Conservation (phyloP, 495 filamentous ascomycete species). For the Elasticomyces elasticus region DNA sequence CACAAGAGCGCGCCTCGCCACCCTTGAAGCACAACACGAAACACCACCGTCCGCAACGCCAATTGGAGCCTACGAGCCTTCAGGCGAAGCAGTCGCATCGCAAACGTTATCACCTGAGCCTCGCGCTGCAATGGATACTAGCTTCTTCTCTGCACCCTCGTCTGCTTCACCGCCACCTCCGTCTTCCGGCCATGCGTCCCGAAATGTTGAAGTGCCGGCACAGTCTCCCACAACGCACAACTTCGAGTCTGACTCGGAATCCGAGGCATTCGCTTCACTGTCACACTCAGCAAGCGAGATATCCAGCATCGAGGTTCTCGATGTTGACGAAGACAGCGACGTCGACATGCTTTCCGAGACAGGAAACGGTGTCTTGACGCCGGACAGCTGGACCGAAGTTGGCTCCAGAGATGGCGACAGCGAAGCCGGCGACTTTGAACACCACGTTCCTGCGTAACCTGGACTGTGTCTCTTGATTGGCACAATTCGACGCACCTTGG, state of each 20-base stretch:
- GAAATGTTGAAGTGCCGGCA: no score
- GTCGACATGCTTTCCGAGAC: constrained; percentile 19
- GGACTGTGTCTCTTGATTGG: not conserved
- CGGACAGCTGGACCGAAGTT: constrained; percentile 18
- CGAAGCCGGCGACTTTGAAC: constrained; percentile 7
- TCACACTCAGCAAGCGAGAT: not conserved
- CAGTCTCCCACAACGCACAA: constrained; percentile 1
- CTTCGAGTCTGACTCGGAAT: constrained; percentile 15
- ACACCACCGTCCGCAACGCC: not conserved
- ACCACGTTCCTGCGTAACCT: not conserved
- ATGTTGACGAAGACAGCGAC: constrained; percentile 16
- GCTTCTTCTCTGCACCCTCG: constrained; percentile 20
- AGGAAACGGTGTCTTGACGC: constrained; percentile 9
- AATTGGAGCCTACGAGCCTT: constrained; percentile 8
- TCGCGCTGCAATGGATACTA: constrained; percentile 5
- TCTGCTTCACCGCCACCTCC: constrained; percentile 2
- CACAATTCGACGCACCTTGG: not conserved
- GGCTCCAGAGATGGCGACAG: constrained; percentile 16
- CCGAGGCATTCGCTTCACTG: constrained; percentile 14
- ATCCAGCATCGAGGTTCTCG: constrained; percentile 15
- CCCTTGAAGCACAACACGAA: constrained; percentile 2
- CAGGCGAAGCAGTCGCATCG: constrained; percentile 4
- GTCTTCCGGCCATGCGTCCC: not conserved
- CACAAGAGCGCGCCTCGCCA: constrained; percentile 17
- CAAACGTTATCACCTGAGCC: not conserved